Percentiles rank a stretch among this genome's conserved stretches.
These are phyloP conservation scores for Pelargonium australe DNA, from an alignment of 441 rosid genomes.

Conservation along the genomic window DNA sequence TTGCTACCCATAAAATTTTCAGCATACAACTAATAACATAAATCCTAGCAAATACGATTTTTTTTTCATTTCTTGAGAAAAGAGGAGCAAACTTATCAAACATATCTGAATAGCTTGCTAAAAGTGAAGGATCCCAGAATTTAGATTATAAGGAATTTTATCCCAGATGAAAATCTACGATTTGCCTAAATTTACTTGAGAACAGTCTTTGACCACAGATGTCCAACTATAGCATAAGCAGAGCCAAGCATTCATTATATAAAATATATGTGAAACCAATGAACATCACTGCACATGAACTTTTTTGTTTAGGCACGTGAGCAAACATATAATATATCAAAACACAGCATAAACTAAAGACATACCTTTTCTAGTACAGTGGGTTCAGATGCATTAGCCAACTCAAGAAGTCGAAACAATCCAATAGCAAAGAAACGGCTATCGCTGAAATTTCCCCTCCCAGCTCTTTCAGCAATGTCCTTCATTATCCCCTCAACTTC, in stretches of 20 bases:
- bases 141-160: too few relatives aligned
- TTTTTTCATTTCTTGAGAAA: too few relatives aligned
- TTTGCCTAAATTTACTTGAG: neutral
- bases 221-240: too few relatives aligned
- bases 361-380: slow-evolving; percentile 69
- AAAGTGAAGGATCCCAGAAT: too few relatives aligned
- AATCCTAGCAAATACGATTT: too few relatives aligned
- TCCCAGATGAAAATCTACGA: too few relatives aligned
- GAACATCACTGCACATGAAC: neutral
- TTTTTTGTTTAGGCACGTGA: neutral
- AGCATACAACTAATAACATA: too few relatives aligned
- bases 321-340: neutral
- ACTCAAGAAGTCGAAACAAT: slow-evolving; percentile 86
- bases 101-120: too few relatives aligned
- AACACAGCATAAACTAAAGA: neutral
- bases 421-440: slow-evolving; percentile 97
- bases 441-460: slow-evolving; percentile 65
- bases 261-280: neutral
- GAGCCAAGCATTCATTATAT: neutral
- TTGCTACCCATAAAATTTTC: too few relatives aligned
- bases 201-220: neutral
- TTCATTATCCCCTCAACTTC: slow-evolving; percentile 68
- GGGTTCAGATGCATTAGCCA: slow-evolving; percentile 79
- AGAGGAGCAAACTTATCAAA: too few relatives aligned
- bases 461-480: slow-evolving; percentile 78